Percentiles rank a stretch among this genome's conserved stretches.
These are phyloP conservation scores for Aspergillus diversus DNA, from an alignment of 495 filamentous ascomycete genomes.

Conservation along the genomic window DNA sequence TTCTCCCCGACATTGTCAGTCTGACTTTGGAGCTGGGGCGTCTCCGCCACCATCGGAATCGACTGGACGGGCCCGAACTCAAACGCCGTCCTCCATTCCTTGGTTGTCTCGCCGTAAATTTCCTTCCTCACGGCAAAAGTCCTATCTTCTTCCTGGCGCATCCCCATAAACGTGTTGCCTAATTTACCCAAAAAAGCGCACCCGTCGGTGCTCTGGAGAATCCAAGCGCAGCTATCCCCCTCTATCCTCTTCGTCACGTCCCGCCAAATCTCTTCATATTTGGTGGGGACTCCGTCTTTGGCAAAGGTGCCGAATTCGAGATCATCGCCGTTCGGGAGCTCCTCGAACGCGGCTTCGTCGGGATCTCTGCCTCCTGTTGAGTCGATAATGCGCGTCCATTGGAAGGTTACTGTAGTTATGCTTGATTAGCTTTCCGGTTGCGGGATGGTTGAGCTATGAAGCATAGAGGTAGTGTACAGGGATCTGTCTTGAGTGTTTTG, in stretches of 20 bases:
- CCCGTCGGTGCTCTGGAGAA: neutral
- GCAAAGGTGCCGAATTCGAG: neutral
- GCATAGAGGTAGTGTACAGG: neutral
- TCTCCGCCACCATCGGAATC: neutral
- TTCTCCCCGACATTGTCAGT: neutral
- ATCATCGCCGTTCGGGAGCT: neutral
- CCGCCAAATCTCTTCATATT: neutral
- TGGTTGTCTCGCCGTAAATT: neutral
- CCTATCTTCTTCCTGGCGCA: neutral
- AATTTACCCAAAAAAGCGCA: neutral
- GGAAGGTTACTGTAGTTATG: neutral
- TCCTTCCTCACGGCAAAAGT: neutral
- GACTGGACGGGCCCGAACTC: neutral
- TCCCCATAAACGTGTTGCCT: neutral
- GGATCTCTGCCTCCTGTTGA: neutral
- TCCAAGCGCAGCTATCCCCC: neutral
- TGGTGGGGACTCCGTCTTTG: neutral
- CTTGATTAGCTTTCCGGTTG: neutral
- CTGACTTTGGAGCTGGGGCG: neutral
- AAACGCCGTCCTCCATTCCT: neutral
- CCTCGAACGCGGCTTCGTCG: neutral
- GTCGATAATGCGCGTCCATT: slow-evolving; percentile 1
- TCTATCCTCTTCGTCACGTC: neutral
- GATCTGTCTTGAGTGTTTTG: neutral
- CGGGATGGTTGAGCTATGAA: neutral